Conservation (phyloP, 192 early-diverging fungal species). For the Pecoramyces ruminantium region DNA sequence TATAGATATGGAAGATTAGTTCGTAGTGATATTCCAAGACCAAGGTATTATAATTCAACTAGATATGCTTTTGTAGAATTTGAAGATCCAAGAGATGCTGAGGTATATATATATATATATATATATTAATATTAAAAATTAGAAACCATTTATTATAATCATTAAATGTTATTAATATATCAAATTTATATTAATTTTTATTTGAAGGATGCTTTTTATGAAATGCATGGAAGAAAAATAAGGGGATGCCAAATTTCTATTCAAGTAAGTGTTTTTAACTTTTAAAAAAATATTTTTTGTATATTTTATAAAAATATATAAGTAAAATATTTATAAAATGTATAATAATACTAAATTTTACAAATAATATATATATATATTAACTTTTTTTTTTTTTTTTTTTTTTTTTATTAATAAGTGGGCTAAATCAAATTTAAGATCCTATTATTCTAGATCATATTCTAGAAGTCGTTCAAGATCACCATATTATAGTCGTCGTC, state of each 20-base stretch:
- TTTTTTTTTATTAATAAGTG: not conserved
- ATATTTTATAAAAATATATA: no score
- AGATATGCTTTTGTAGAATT: slow-evolving; percentile 95
- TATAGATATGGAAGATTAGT: slow-evolving; percentile 63
- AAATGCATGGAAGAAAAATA: slow-evolving; percentile 70
- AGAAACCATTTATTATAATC: no score
- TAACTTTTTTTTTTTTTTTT: not conserved
- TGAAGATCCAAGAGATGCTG: slow-evolving; percentile 76
- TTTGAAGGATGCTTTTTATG: slow-evolving; percentile 79
- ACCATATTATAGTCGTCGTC: not conserved
- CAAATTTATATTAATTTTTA: no score
- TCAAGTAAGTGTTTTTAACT: slow-evolving; percentile 34
- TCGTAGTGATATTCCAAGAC: slow-evolving; percentile 72
- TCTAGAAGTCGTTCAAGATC: not conserved
- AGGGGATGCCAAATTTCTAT: slow-evolving; percentile 66
- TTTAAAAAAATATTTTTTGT: no score
- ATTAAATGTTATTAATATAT: no score
- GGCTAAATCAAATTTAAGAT: not conserved
- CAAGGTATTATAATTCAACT: slow-evolving; percentile 33
- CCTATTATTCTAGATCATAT: not conserved
- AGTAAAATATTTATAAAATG: no score
- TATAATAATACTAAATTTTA: no score
- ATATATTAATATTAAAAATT: no score
- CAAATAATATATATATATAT: no score
- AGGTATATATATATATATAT: not conserved